Evolutionary conservation across 2,329 filamentous ascomycete genomes (phyloP).

Genomic region (Diaporthe sp.): DNA sequence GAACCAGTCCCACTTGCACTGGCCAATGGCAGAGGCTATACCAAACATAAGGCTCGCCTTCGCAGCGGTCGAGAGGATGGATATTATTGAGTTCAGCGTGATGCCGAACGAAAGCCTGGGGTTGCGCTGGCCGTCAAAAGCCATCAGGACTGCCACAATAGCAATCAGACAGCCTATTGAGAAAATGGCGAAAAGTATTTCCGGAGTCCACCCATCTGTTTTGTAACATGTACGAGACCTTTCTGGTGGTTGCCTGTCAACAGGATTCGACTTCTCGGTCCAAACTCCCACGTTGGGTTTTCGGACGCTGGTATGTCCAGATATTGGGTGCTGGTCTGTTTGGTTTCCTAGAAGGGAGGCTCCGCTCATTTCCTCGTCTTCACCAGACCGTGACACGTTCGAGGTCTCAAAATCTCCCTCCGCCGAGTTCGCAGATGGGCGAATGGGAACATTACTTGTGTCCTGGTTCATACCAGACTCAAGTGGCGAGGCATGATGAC

Average conservation of each 20-base stretch:
- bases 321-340: too few species aligned
- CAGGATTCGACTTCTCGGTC: background rate
- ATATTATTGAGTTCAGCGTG: background rate
- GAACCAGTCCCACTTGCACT: constrained; percentile 1
- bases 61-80: background rate
- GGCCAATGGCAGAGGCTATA: background rate
- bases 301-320: background rate
- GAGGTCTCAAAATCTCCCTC: background rate
- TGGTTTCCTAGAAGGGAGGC: too few species aligned
- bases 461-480: background rate
- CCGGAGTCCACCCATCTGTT: background rate
- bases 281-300: background rate
- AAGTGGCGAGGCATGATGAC: background rate
- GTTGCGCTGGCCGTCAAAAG: background rate
- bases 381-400: too few species aligned
- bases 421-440: background rate
- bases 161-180: background rate
- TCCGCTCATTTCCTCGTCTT: too few species aligned
- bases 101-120: background rate
- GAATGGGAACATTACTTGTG: background rate
- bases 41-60: background rate
- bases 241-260: background rate
- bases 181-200: background rate
- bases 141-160: background rate
- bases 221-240: background rate